Evolutionary conservation across 257 asterid species (phyloP), one percentile per base, ranked within the genome.

Genomic region (Scutellaria minor): DNA sequence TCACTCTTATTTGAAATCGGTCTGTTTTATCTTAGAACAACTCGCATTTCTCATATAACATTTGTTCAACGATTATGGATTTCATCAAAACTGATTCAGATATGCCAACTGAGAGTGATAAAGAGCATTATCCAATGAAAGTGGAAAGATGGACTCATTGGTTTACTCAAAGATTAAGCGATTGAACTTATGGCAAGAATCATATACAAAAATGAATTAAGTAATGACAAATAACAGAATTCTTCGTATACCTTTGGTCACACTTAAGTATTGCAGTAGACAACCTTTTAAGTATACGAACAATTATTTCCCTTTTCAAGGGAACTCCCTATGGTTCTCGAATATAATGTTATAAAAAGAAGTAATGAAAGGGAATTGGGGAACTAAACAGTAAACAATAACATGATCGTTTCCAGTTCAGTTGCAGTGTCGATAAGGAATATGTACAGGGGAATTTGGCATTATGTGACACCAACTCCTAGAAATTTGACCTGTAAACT

Each of bases 181-280:
- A 57, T 41, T 44, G 70, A 11, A 68, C 24, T 24, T 7, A 31
- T 42, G 51, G 73, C 66, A 64, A 59, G 71, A 42, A 65, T 64
- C 77, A 48, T 46, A 37, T 20, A 35, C 14, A 41, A 31, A 64
- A 45, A 70, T 47, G 42, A 8, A 14, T 27, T 27, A 60, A 68
- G 66, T 64, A 58, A 47, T 12, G 57, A 68, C 20, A 22, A 56
- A 41, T 79, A 69, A 64, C 73, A 73, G 72, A 53, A 68, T 22
- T 53, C 52, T 62, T 62, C 46, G 51, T 68, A 53, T 47, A 74
- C 46, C 70, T 46, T 46, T 18, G 18, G 31, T 31, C 61, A 53
- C 68, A 62, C 73, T 35, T 18, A 37, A 60, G 59, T 59, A 66
- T 51, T 27, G 71, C 46, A 51, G 20, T 1, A 59, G 67, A 35